Evolutionary conservation across 2,329 filamentous ascomycete genomes (phyloP).

Genomic region (Colletotrichum magnum): DNA sequence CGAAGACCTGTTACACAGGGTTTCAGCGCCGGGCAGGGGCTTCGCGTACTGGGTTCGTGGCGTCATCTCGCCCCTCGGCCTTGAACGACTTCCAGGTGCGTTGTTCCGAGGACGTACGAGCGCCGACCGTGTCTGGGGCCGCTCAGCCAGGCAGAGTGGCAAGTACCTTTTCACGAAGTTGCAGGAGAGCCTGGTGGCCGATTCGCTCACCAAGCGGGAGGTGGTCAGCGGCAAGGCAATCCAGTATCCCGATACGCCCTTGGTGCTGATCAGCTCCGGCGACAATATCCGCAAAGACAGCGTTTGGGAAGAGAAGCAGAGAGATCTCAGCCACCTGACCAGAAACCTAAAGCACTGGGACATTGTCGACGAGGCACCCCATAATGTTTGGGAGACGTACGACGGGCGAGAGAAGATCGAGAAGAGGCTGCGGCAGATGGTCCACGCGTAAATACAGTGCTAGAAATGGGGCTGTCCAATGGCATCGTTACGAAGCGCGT

Average conservation of each 20-base stretch:
- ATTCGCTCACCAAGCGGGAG: constrained; percentile 87
- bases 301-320: constrained; percentile 87
- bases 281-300: constrained; percentile 75
- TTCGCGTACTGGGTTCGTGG: constrained; percentile 91
- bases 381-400: constrained; percentile 85
- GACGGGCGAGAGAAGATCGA: constrained; percentile 84
- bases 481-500: background rate
- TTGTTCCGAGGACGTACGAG: constrained; percentile 85
- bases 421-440: constrained; percentile 80
- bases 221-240: constrained; percentile 84
- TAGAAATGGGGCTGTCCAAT: background rate
- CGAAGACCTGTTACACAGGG: constrained; percentile 82
- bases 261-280: constrained; percentile 88
- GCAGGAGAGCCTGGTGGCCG: constrained; percentile 91
- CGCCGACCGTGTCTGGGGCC: constrained; percentile 88
- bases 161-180: constrained; percentile 92
- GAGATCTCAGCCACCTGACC: constrained; percentile 86
- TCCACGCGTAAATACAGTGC: constrained; percentile 52
- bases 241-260: constrained; percentile 79
- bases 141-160: constrained; percentile 81
- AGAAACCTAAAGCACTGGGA: constrained; percentile 87
- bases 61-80: constrained; percentile 86
- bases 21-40: constrained; percentile 78
- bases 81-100: constrained; percentile 84
- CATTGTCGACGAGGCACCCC: constrained; percentile 85